Percentiles rank a stretch among this genome's conserved stretches.
Evolutionary conservation across 495 filamentous ascomycete species (phyloP).

Genomic region (Trypethelium eluteriae): DNA sequence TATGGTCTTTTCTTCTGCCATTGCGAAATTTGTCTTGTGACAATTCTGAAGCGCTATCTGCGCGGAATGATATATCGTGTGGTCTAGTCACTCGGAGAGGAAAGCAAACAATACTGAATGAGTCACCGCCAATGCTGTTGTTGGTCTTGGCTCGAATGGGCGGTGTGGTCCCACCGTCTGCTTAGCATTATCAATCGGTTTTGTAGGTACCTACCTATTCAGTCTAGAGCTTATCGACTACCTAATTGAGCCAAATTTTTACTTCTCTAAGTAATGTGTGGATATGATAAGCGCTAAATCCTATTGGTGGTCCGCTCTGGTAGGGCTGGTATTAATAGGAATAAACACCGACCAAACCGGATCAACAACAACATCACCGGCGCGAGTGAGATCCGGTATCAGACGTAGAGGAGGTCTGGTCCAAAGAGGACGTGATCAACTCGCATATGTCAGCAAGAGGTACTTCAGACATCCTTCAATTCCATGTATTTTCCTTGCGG

Average conservation of each 20-base stretch:
- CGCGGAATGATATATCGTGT: conserved; percentile 6
- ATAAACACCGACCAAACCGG: not conserved
- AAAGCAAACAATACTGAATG: not conserved
- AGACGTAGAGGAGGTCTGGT: not conserved
- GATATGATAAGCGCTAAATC: conserved; percentile 2
- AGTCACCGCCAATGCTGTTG: not conserved
- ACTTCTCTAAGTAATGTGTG: conserved; percentile 5
- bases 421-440: conserved; percentile 3
- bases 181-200: not conserved
- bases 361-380: not conserved
- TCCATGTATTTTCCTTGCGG: not conserved
- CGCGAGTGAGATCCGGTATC: conserved; percentile 1
- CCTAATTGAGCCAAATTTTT: not conserved
- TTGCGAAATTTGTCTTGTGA: conserved; percentile 4
- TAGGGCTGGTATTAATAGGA: conserved; percentile 6
- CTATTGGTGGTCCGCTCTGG: not conserved
- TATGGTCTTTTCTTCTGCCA: conserved; percentile 10
- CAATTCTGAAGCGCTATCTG: not conserved
- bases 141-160: not conserved
- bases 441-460: not conserved
- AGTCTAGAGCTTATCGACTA: not conserved
- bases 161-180: not conserved
- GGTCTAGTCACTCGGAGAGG: not conserved
- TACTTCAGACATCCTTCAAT: conserved; percentile 6
- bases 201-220: not conserved